Evolutionary conservation across 192 early-diverging fungal genomes (phyloP).

Genomic region (Backusella morwellensis): DNA sequence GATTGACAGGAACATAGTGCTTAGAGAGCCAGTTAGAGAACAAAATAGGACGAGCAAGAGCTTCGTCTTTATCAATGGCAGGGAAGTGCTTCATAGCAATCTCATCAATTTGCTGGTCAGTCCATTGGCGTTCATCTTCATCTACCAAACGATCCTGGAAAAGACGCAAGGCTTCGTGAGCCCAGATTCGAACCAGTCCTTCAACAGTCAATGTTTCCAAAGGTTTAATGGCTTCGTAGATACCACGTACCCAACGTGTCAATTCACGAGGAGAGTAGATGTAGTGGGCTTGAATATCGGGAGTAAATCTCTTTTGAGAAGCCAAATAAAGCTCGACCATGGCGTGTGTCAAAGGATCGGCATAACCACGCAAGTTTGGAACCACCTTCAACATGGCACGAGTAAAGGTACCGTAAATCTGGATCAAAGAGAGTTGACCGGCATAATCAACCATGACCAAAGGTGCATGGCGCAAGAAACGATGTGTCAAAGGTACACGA

Average conservation of each 20-base stretch:
- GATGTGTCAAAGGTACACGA: conserved; percentile 90
- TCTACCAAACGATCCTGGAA: conserved; percentile 98
- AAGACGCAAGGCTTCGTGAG: conserved; percentile 95
- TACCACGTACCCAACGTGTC: conserved; percentile 98
- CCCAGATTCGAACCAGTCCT: conserved; percentile 93
- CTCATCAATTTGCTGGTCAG: conserved; percentile 80
- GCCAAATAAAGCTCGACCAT: conserved; percentile 96
- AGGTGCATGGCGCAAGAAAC: conserved; percentile 97
- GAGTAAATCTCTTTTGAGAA: conserved; percentile 91
- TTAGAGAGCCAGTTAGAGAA: conserved; percentile 98
- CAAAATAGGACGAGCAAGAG: conserved; percentile 86
- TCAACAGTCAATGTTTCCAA: conserved; percentile 79
- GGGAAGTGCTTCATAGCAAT: conserved; percentile 91
- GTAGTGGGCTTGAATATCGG: conserved; percentile 98
- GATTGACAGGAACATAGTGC: conserved; percentile 86
- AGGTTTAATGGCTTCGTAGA: conserved; percentile 90
- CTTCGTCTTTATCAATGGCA: conserved; percentile 61
- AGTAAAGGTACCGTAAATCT: conserved; percentile 95
- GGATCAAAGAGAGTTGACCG: conserved; percentile 83
- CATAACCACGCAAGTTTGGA: conserved; percentile 85
- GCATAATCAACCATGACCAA: conserved; percentile 99
- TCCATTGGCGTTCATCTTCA: conserved; percentile 88
- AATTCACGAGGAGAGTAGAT: conserved; percentile 99
- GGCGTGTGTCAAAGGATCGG: conserved; percentile 86
- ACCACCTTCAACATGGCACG: conserved; percentile 93